phyloP scores from a whole-genome alignment of 257 asterid species.

The Plantago major region DNA sequence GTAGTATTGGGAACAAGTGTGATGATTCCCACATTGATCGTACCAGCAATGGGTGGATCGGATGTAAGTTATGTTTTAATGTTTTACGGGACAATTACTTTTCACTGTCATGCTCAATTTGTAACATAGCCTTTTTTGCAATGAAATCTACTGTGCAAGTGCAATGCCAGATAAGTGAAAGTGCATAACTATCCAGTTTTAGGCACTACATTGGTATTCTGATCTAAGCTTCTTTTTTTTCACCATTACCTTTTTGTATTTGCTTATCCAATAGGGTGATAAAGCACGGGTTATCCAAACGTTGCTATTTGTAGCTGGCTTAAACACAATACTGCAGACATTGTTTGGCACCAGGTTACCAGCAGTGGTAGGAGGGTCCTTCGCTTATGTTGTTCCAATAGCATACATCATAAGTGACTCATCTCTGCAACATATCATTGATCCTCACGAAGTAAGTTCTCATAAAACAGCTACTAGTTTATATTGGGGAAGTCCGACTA shows the following conservation, averaged over 20 bases:
- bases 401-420: slow-evolving; percentile 71
- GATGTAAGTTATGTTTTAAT: slow-evolving; percentile 55
- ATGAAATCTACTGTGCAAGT: too few species aligned
- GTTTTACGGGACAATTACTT: not conserved
- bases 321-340: slow-evolving; percentile 93
- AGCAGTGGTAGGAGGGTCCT: slow-evolving; percentile 92
- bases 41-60: slow-evolving; percentile 90
- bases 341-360: slow-evolving; percentile 95
- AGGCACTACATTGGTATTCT: not conserved
- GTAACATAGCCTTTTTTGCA: too few species aligned
- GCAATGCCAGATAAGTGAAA: not conserved
- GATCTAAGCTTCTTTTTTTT: not conserved
- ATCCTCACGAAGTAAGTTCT: slow-evolving; percentile 62
- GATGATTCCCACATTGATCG: slow-evolving; percentile 92
- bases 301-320: slow-evolving; percentile 87
- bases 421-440: slow-evolving; percentile 56
- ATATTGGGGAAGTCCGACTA: not conserved
- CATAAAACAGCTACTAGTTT: not conserved
- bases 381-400: slow-evolving; percentile 78
- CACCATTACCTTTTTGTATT: not conserved
- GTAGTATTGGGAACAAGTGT: slow-evolving; percentile 89
- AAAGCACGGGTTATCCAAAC: slow-evolving; percentile 90
- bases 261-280: slow-evolving; percentile 59
- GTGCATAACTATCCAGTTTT: not conserved
- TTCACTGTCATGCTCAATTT: too few species aligned